Conservation (phyloP, 805 yeast species). For the Saccharomycopsis babjevae region DNA sequence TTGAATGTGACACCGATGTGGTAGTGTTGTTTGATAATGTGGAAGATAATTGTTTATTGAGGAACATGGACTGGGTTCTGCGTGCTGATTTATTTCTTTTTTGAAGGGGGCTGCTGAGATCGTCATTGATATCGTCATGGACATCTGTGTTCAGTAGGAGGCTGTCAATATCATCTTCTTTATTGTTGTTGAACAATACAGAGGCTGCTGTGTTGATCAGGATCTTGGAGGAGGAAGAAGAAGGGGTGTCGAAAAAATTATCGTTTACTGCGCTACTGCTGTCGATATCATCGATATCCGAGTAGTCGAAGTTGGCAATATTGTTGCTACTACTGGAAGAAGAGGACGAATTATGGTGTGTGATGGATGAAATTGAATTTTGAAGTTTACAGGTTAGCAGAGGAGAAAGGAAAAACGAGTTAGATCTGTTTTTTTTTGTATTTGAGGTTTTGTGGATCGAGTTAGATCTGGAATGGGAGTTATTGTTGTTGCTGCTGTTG, state of each 20-base stretch:
- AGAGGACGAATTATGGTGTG: background rate
- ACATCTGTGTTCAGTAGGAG: slow-evolving; percentile 20
- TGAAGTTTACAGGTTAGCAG: background rate
- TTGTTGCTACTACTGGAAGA: background rate
- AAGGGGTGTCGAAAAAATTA: background rate
- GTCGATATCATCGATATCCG: slow-evolving; percentile 23
- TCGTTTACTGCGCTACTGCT: slow-evolving; percentile 20
- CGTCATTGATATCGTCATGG: slow-evolving; percentile 16
- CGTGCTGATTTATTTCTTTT: background rate
- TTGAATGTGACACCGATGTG: background rate
- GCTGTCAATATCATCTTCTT: slow-evolving; percentile 13
- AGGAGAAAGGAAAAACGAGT: background rate
- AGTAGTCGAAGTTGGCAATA: slow-evolving; percentile 23
- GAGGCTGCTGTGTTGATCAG: slow-evolving; percentile 15
- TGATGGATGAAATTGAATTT: background rate
- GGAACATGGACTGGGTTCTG: slow-evolving; percentile 1
- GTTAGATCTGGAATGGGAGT: background rate
- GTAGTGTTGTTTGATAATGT: slow-evolving; percentile 22
- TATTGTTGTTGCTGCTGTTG: background rate
- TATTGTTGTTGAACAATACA: slow-evolving; percentile 2
- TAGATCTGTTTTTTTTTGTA: background rate
- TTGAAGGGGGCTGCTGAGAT: background rate
- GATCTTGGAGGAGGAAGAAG: slow-evolving; percentile 17
- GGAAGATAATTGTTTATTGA: background rate
- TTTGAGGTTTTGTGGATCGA: background rate